A percentile compares a stretch with the other conserved stretches of the same genome.
These are phyloP conservation scores for Paratrimastix pyriformis DNA, from an alignment of 78 protist genomes.

Conservation along the genomic window DNA sequence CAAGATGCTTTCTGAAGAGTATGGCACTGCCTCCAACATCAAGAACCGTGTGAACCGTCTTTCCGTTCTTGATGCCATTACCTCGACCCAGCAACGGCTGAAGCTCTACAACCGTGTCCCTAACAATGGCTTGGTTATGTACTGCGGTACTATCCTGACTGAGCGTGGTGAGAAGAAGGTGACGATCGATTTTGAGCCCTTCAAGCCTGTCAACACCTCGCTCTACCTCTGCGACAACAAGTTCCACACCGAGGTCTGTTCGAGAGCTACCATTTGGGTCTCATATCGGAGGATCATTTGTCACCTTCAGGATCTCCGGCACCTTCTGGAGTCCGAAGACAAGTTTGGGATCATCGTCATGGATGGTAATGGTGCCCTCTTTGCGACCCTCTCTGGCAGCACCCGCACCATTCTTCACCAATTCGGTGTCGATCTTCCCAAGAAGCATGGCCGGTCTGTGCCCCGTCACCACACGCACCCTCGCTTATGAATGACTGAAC, in stretches of 20 bases:
- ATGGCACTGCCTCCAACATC: conserved; percentile 97
- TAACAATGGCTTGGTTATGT: conserved; percentile 91
- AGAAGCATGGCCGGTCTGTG: conserved; percentile 99
- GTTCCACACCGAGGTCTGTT: conserved; percentile 84
- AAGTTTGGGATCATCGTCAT: conserved; percentile 95
- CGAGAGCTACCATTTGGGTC: neutral
- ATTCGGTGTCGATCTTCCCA: conserved; percentile 96
- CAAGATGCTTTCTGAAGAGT: conserved; percentile 94
- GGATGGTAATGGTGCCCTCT: conserved; percentile 92
- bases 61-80: conserved; percentile 87
- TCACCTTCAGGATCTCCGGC: conserved; percentile 53
- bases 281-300: neutral
- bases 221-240: conserved; percentile 97
- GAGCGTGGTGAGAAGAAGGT: conserved; percentile 90
- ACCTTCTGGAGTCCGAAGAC: conserved; percentile 83
- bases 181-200: conserved; percentile 95
- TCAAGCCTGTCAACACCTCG: conserved; percentile 93
- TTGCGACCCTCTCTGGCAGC: conserved; percentile 88
- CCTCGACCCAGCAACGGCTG: conserved; percentile 83
- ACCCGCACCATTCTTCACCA: conserved; percentile 82
- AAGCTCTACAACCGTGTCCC: conserved; percentile 80
- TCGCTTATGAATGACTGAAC: no score
- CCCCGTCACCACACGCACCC: no score
- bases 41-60: conserved; percentile 78
- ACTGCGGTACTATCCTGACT: conserved; percentile 94